Evolutionary conservation across 208 protist genomes (phyloP), one percentile per base, ranked within the genome.

Genomic region (Acanthamoeba castellanii): DNA sequence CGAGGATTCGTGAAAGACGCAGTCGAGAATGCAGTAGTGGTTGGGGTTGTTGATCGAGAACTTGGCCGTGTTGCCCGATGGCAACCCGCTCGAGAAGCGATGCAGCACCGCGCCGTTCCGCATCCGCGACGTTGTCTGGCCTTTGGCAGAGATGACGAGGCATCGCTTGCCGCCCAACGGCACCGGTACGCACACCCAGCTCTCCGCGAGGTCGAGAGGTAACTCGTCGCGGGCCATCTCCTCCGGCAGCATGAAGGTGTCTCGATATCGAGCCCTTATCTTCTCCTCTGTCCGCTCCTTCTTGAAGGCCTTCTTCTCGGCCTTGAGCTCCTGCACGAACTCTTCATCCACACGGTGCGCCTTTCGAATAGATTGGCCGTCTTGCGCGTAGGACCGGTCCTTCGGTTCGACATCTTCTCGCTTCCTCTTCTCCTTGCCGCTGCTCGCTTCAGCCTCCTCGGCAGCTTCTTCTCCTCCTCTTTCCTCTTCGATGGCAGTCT

Each of bases 21-120:
- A 96, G 66, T 96, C 95, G 0, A 96, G 66, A 5, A 96, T 96
- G 76, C 95, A 96, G 76, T 95, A 93, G 84, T 91, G 84, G 32
- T 34, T 42, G 18, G 84, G 84, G 47, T 93, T 93, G 66, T 93
- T 93, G 59, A 20, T 42, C 3, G 47, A 25, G 7, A 81, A 81
- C 57, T 78, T 93, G 66, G 64, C 66, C 32, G 64, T 78, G 42
- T 78, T 78, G 32, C 89, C 89, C 25, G 66, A 50, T 27, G 89
- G 89, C 59, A 93, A 20, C 6, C 30, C 52, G 68, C 32, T 57
- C 9, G 42, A 66, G 89, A 93, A 93, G 22, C 89, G 59, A 42
- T 93, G 57, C 47, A 93, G 27, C n/a, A 93, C 68, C 14, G 89
- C 57, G 5, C 89, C 89, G 32, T 81, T 93, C 16, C 89, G 59